Conservation (phyloP, 495 filamentous ascomycete species). For the Trichoderma erinaceum region DNA sequence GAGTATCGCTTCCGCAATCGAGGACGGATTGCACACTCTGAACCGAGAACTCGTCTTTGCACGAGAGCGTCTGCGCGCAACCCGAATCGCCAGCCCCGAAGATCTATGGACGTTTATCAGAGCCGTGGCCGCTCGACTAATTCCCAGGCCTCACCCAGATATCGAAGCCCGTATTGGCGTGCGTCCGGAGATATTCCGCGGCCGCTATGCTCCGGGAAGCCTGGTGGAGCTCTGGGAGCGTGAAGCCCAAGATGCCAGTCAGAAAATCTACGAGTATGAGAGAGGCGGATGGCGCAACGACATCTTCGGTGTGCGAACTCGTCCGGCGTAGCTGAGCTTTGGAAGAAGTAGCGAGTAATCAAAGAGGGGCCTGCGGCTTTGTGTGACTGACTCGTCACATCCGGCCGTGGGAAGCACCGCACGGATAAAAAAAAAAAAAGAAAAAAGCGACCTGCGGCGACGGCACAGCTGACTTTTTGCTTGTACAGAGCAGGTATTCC, state of each 20-base stretch:
- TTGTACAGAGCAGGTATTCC: slow-evolving; percentile 8
- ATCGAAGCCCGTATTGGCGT: slow-evolving; percentile 65
- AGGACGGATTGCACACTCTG: slow-evolving; percentile 57
- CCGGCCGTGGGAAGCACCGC: background rate
- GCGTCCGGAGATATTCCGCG: slow-evolving; percentile 66
- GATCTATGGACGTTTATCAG: slow-evolving; percentile 75
- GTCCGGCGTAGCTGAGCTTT: slow-evolving; percentile 7
- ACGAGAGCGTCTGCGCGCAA: slow-evolving; percentile 77
- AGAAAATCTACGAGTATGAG: slow-evolving; percentile 52
- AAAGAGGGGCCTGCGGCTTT: background rate
- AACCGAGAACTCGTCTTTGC: slow-evolving; percentile 86
- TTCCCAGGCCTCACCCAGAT: slow-evolving; percentile 65
- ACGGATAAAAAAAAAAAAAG: background rate
- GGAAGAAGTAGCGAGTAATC: background rate
- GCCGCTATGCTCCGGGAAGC: slow-evolving; percentile 81
- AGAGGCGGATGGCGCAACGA: slow-evolving; percentile 80
- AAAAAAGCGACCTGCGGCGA: background rate
- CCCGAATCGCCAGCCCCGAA: slow-evolving; percentile 71
- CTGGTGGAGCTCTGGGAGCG: slow-evolving; percentile 82
- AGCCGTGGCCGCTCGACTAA: slow-evolving; percentile 69
- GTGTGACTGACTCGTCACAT: background rate
- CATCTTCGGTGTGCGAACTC: slow-evolving; percentile 65
- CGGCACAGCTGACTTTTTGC: background rate
- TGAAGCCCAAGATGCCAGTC: slow-evolving; percentile 58
- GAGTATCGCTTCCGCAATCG: slow-evolving; percentile 67